phyloP scores from a whole-genome alignment of 176 grass and related monocot genomes.

The Bothriochloa decipiens region DNA sequence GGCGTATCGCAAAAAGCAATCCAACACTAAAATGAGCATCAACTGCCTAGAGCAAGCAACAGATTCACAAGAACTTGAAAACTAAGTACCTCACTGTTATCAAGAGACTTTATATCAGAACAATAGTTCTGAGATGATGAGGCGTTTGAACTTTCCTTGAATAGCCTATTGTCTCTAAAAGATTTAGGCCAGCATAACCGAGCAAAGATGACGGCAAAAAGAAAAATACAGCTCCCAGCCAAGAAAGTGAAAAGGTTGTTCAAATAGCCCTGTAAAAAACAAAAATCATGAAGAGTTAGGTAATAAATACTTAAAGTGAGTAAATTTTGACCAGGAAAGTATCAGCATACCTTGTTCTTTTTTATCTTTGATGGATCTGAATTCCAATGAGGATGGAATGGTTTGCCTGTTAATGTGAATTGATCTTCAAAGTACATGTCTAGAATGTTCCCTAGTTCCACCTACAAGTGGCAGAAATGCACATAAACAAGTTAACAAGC shows the following conservation, averaged over 20 bases:
- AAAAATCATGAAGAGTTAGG: background rate
- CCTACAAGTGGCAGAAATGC: conserved; percentile 47
- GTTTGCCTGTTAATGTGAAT: conserved; percentile 75
- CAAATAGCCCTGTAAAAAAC: conserved; percentile 58
- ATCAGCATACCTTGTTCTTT: conserved; percentile 61
- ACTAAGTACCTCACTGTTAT: conserved; percentile 57
- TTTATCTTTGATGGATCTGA: conserved; percentile 54
- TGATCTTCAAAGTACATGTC: conserved; percentile 98
- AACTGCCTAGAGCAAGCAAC: no score
- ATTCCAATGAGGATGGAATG: conserved; percentile 56
- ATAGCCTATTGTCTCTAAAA: conserved; percentile 50
- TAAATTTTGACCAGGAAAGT: conserved; percentile 16
- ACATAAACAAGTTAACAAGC: conserved; percentile 33
- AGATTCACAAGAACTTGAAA: no score
- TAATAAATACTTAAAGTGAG: background rate
- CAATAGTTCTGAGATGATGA: conserved; percentile 49
- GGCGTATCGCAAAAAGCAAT: no score
- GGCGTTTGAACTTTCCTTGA: conserved; percentile 41
- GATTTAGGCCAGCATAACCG: conserved; percentile 55
- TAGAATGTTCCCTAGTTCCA: conserved; percentile 71
- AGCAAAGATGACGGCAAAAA: conserved; percentile 55
- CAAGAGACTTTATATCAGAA: conserved; percentile 50
- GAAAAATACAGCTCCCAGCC: conserved; percentile 63
- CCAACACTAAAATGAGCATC: background rate
- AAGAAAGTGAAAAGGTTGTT: conserved; percentile 59